A percentile compares a stretch with the other conserved stretches of the same genome.
Conservation (phyloP, 805 yeast species). For the Teunomyces tritomae region DNA sequence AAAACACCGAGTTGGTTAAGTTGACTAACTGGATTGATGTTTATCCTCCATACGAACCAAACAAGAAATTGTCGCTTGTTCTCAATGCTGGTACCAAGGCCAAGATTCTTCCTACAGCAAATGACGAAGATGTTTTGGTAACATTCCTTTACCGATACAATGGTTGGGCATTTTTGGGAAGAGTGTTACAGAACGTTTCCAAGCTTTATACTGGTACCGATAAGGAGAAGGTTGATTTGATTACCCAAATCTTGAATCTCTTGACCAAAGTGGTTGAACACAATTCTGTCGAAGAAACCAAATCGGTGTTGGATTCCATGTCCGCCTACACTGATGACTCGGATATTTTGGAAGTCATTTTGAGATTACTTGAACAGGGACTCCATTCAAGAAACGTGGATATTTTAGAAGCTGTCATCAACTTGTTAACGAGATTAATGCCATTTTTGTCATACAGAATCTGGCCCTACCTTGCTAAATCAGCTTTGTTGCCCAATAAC, state of each 20-base stretch:
- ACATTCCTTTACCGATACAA: conserved; percentile 71
- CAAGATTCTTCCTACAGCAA: conserved; percentile 55
- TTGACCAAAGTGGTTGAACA: conserved; percentile 46
- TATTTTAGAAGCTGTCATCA: conserved; percentile 44
- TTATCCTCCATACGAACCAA: conserved; percentile 56
- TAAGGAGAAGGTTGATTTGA: conserved; percentile 36
- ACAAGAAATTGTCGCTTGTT: conserved; percentile 43
- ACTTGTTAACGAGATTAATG: conserved; percentile 49
- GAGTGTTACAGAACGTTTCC: conserved; percentile 65
- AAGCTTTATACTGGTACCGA: conserved; percentile 36
- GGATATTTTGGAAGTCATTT: conserved; percentile 60
- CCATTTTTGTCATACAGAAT: conserved; percentile 59
- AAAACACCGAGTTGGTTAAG: conserved; percentile 51
- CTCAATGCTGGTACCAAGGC: conserved; percentile 61
- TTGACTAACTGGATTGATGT: conserved; percentile 48
- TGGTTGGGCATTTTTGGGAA: conserved; percentile 87
- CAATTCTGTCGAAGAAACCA: conserved; percentile 27
- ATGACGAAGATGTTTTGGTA: conserved; percentile 40
- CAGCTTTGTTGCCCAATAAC: conserved; percentile 59
- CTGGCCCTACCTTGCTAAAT: conserved; percentile 74
- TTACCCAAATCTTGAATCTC: conserved; percentile 50
- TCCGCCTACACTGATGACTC: conserved; percentile 51
- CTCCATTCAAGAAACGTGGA: conserved; percentile 52
- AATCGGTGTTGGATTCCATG: conserved; percentile 36
- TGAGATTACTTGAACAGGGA: conserved; percentile 66